Base-by-base conservation (phyloP, 768 basidiomycete genomes). In the Tylopilus felleus region DNA sequence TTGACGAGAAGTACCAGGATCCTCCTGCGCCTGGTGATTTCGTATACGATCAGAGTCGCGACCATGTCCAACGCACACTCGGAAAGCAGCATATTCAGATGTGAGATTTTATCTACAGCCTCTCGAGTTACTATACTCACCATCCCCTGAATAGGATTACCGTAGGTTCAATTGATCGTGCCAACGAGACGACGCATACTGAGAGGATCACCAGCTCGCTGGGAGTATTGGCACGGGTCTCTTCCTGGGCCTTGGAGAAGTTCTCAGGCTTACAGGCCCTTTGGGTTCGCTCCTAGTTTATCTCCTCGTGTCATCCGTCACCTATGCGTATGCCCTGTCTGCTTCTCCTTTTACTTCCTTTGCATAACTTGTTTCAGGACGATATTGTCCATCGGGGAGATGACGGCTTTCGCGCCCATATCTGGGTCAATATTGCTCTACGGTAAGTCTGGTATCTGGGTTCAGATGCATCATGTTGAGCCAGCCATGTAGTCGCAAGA, bases 201-300 rank as follows among this genome's bases (percentile, higher is more conserved):
- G 38, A 63, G 8, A 17, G 21, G 22, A 14, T 28, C 27, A 41
- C 48, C 45, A 65, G 65, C 57, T 71, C 52, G 67, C 65, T 13
- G 67, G 69, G 19, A 61, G 56, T 3, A 64, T 71, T 21, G 67
- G 69, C 14, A 69, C 67, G 0, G 69, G 69, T 16, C 61, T 71
- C 19, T 71, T 71, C 52, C 46, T 67, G 9, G 69, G 69, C 16
- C 59, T 71, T 14, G 67, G 69, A 25, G 38, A 64, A 45, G 56
- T 71, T n/a, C 67, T 70, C 12, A 43, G 60, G 4, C 22, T 54
- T 9, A 57, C 57, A 23, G 69, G 69, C 28, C 69, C 69, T 14
- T 52, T 69, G 31, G 69, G 67, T 29, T 60, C 61, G n/a, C 62
- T 70, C 27, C 21, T 70, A 10, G 67, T 69, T 47, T 71, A 61